Conservation (phyloP, 805 yeast genomes). For the Yarrowia porcina region DNA sequence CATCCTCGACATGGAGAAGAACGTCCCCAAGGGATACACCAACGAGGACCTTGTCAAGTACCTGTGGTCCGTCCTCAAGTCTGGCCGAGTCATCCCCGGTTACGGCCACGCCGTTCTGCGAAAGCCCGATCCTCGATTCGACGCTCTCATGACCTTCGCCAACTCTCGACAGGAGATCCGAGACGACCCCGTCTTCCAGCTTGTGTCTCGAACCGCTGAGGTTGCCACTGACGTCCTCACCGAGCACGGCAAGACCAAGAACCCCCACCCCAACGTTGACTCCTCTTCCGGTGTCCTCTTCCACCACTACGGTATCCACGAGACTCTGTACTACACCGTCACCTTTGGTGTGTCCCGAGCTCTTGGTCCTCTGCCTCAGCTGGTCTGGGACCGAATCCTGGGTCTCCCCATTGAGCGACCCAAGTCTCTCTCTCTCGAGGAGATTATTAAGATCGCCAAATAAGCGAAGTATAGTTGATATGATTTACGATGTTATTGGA, state of each 20-base stretch:
- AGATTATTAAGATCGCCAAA: constrained; percentile 70
- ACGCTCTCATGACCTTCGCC: constrained; percentile 82
- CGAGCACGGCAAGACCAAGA: constrained; percentile 85
- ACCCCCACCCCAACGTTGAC: constrained; percentile 92
- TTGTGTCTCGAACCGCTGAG: constrained; percentile 72
- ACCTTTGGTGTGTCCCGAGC: constrained; percentile 86
- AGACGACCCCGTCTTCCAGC: constrained; percentile 74
- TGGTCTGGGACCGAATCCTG: constrained; percentile 78
- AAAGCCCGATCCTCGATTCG: constrained; percentile 86
- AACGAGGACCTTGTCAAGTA: constrained; percentile 67
- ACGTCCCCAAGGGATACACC: constrained; percentile 67
- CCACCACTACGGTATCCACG: constrained; percentile 81
- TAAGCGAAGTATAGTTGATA: constrained; percentile 21
- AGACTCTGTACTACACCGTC: constrained; percentile 80
- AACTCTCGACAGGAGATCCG: constrained; percentile 42
- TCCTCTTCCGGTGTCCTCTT: constrained; percentile 82
- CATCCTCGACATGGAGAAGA: constrained; percentile 63
- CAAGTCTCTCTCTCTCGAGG: constrained; percentile 90
- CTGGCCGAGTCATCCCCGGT: constrained; percentile 86
- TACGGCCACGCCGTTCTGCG: constrained; percentile 86
- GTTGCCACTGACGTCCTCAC: constrained; percentile 79
- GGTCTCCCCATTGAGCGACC: constrained; percentile 86
- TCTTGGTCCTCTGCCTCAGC: constrained; percentile 79
- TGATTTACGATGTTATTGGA: constrained; percentile 9
- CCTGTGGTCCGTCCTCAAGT: constrained; percentile 73